phyloP scores from a whole-genome alignment of 441 rosid genomes.

The Pelargonium cotyledonis region DNA sequence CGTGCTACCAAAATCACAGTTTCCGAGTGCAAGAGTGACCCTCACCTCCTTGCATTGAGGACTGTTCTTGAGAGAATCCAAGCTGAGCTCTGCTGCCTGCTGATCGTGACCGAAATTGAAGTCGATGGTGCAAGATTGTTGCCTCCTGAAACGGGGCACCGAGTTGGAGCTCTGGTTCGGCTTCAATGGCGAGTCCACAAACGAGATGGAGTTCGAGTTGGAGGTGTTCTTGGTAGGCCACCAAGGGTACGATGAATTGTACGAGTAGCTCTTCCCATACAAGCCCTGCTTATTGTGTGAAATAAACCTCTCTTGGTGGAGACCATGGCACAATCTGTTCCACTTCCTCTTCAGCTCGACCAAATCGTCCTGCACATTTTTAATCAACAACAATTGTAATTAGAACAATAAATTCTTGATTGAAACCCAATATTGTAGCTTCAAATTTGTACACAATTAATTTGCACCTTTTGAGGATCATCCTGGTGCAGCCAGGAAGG shows the following conservation, averaged over 20 bases:
- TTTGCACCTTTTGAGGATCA: constrained; percentile 45
- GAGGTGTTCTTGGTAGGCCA: constrained; percentile 44
- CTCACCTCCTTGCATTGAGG: constrained; percentile 48
- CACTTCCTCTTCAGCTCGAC: constrained; percentile 54
- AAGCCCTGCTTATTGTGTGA: constrained; percentile 22
- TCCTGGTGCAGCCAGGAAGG: constrained; percentile 66
- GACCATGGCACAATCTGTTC: constrained; percentile 58
- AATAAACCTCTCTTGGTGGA: constrained; percentile 38
- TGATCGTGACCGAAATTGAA: constrained; percentile 42
- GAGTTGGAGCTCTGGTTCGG: constrained; percentile 27
- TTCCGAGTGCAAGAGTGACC: constrained; percentile 72
- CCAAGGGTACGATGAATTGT: constrained; percentile 41
- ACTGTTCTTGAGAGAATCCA: constrained; percentile 50
- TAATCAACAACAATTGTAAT: background rate
- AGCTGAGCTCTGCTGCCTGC: constrained; percentile 39
- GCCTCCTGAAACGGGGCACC: constrained; percentile 64
- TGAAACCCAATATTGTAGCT: background rate
- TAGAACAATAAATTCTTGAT: background rate
- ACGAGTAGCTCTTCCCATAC: constrained; percentile 28
- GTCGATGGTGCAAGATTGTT: constrained; percentile 64
- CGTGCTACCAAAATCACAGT: constrained; percentile 3
- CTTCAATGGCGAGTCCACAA: constrained; percentile 38
- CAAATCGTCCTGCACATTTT: constrained; percentile 45
- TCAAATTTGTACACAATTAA: no score
- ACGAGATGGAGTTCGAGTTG: constrained; percentile 41